Evolutionary conservation across 306 rosid genomes (phyloP).

Genomic region (Datisca glomerata): DNA sequence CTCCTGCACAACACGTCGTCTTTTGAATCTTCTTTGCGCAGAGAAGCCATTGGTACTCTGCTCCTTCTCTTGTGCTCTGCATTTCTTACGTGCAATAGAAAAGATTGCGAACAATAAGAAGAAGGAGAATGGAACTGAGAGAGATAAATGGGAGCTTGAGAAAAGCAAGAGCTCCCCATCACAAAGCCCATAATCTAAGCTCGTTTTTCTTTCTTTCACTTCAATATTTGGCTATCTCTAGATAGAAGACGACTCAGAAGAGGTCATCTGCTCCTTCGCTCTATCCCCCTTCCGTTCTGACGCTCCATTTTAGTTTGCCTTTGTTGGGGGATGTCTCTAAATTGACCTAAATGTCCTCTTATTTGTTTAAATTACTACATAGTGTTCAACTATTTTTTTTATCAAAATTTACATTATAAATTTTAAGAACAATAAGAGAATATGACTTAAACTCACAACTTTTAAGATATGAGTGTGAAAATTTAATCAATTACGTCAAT

Average conservation of each 20-base stretch:
- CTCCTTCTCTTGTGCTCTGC: conserved; percentile 23
- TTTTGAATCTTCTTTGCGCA: conserved; percentile 17
- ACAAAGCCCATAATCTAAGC: conserved; percentile 30
- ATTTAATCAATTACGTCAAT: too few relatives aligned
- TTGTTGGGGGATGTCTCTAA: too few relatives aligned
- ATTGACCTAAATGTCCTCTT: neutral
- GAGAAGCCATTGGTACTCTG: conserved; percentile 20
- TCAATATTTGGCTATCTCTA: neutral
- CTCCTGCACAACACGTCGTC: conserved; percentile 21
- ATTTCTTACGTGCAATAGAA: conserved; percentile 7
- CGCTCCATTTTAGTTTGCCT: too few relatives aligned
- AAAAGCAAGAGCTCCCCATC: conserved; percentile 27
- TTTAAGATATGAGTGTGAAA: too few relatives aligned
- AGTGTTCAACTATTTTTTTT: too few relatives aligned
- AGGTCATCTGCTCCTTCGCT: neutral
- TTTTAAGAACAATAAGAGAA: too few relatives aligned
- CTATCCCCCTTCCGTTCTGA: conserved; percentile 1
- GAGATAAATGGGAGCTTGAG: conserved; percentile 26
- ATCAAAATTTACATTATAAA: too few relatives aligned
- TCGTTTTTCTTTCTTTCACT: neutral
- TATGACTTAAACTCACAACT: too few relatives aligned
- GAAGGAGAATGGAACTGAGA: conserved; percentile 21
- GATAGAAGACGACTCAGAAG: neutral
- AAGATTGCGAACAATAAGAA: conserved; percentile 14
- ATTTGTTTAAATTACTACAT: neutral